Percentiles rank a stretch among this genome's conserved stretches.
Conservation (phyloP, 352 stramenopile genomes). For the Phytophthora megakarya region DNA sequence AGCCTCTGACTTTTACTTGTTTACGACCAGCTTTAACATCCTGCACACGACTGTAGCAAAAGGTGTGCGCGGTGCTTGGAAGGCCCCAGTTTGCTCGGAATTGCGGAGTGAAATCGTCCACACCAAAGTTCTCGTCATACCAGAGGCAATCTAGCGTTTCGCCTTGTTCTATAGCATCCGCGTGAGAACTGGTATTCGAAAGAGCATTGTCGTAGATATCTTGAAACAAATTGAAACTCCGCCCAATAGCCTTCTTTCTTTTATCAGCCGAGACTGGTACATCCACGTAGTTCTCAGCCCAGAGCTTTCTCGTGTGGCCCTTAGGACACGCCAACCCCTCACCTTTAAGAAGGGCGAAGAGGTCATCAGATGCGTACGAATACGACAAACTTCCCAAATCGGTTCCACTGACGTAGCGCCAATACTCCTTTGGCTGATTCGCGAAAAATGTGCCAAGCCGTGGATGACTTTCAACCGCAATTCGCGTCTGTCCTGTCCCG, state of each 20-base stretch:
- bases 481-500: constrained; percentile 19
- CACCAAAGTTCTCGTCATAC: constrained; percentile 47
- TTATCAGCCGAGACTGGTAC: constrained; percentile 18
- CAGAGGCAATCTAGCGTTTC: constrained; percentile 62
- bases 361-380: constrained; percentile 58
- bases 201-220: constrained; percentile 29
- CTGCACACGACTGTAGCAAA: constrained; percentile 45
- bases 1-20: constrained; percentile 19
- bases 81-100: constrained; percentile 45
- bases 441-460: constrained; percentile 53
- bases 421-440: constrained; percentile 63
- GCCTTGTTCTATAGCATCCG: constrained; percentile 46
- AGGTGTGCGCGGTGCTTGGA: constrained; percentile 31
- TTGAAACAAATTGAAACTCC: constrained; percentile 49
- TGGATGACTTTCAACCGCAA: constrained; percentile 49
- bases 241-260: constrained; percentile 35
- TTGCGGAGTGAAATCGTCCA: constrained; percentile 50
- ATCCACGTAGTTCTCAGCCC: constrained; percentile 16
- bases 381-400: constrained; percentile 66
- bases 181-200: constrained; percentile 16
- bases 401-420: constrained; percentile 52
- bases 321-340: constrained; percentile 46
- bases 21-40: constrained; percentile 22
- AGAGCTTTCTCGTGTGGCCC: constrained; percentile 28
- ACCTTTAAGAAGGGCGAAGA: constrained; percentile 45